Evolutionary conservation across 139 green algal species (phyloP).

Genomic region (Nannochloris sp.): DNA sequence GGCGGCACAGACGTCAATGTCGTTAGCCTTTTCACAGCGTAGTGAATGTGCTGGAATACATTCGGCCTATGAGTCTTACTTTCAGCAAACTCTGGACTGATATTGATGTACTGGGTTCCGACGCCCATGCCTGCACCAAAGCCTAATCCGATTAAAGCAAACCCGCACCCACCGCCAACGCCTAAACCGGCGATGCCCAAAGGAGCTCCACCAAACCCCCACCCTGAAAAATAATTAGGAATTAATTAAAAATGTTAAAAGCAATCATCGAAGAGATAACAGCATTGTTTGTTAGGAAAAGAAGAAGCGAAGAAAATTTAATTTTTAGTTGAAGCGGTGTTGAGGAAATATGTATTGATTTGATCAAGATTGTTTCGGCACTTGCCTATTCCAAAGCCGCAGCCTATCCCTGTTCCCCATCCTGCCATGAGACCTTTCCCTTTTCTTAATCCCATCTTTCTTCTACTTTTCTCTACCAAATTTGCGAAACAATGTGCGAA

Average conservation of each 20-base stretch:
- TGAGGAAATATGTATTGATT: too few relatives aligned
- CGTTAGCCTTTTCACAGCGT: constrained; percentile 14
- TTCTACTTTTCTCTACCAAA: neutral
- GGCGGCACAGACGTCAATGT: neutral
- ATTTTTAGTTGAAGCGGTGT: too few relatives aligned
- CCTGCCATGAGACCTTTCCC: constrained; percentile 9
- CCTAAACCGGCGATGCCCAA: constrained; percentile 15
- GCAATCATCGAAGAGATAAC: neutral
- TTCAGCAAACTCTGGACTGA: constrained; percentile 23
- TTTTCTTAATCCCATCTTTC: constrained; percentile 11
- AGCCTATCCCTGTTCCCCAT: constrained; percentile 10
- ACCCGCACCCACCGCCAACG: constrained; percentile 20
- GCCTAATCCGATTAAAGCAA: constrained; percentile 15
- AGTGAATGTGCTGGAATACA: constrained; percentile 18
- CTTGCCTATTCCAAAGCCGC: constrained; percentile 24
- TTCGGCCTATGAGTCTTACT: constrained; percentile 21
- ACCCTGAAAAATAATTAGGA: constrained; percentile 4
- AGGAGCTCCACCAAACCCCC: constrained; percentile 25
- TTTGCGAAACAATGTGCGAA: too few relatives aligned
- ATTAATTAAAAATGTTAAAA: neutral
- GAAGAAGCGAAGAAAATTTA: too few relatives aligned
- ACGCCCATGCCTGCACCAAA: constrained; percentile 13
- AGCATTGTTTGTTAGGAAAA: too few relatives aligned
- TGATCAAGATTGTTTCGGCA: neutral
- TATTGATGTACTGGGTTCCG: constrained; percentile 26